These are phyloP conservation scores for Fraxinus sp. DNA, from an alignment of 305 asterid genomes.

Conservation along the genomic window DNA sequence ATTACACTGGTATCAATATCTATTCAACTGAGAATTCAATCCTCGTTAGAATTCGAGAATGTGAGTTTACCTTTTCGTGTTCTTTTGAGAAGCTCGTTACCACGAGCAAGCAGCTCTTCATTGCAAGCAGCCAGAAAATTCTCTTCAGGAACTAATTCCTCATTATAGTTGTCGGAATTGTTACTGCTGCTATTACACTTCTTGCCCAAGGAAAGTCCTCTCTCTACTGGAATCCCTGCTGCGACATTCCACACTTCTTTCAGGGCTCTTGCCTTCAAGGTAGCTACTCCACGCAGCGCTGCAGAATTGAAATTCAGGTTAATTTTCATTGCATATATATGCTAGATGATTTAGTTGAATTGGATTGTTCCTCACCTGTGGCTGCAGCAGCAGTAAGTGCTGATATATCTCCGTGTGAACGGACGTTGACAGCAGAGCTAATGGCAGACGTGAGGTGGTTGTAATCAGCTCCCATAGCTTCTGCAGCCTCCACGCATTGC, in stretches of 20 bases:
- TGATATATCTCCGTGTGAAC: conserved; percentile 88
- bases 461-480: conserved; percentile 87
- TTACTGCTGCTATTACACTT: conserved; percentile 37
- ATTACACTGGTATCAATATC: conserved; percentile 9
- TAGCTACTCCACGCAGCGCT: conserved; percentile 95
- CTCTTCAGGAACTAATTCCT: conserved; percentile 72
- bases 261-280: conserved; percentile 86
- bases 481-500: conserved; percentile 97
- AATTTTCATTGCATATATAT: not conserved
- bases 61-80: conserved; percentile 67
- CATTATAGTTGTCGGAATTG: conserved; percentile 29
- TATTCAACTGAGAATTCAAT: not conserved
- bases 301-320: not conserved
- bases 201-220: conserved; percentile 42
- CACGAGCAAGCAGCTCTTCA: conserved; percentile 90
- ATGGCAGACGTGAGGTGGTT: conserved; percentile 87
- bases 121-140: conserved; percentile 85
- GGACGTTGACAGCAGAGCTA: conserved; percentile 89
- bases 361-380: conserved; percentile 51
- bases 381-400: conserved; percentile 99
- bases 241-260: conserved; percentile 97
- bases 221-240: conserved; percentile 71
- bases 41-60: not conserved
- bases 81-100: conserved; percentile 87
- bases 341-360: not conserved